phyloP scores from a whole-genome alignment of 2,329 filamentous ascomycete species.

The Fusarium sp. region DNA sequence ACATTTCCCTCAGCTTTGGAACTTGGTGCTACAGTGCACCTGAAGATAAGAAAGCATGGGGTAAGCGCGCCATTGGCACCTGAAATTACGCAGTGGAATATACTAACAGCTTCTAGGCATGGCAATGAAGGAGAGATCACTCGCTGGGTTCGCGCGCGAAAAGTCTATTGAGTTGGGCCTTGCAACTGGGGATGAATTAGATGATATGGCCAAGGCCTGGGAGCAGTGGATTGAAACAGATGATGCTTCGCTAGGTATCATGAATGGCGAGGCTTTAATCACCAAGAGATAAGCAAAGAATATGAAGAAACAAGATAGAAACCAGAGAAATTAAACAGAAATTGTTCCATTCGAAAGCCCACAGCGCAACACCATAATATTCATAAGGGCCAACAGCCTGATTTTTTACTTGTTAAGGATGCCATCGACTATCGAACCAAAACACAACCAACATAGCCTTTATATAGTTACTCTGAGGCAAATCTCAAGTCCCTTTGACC shows the following conservation, averaged over 20 bases:
- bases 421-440: too few species aligned
- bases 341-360: background rate
- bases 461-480: conserved; percentile 55
- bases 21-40: conserved; percentile 51
- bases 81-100: rapidly evolving
- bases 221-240: conserved; percentile 47
- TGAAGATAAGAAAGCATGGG: conserved; percentile 47
- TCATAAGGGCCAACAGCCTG: background rate
- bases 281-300: conserved; percentile 32
- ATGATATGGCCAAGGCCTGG: conserved; percentile 51
- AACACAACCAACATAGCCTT: conserved; percentile 55
- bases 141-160: conserved; percentile 43
- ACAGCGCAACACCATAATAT: background rate
- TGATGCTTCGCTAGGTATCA: conserved; percentile 50
- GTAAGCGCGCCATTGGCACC: conserved; percentile 25
- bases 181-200: conserved; percentile 46
- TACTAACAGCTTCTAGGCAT: conserved; percentile 38
- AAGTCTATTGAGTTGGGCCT: conserved; percentile 48
- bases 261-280: conserved; percentile 51
- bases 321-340: background rate
- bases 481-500: conserved; percentile 2
- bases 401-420: background rate
- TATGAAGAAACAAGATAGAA: background rate
- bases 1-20: conserved; percentile 47
- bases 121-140: conserved; percentile 48